phyloP scores from a whole-genome alignment of 1,139 yeast genomes.

The Blastobotrys indianensis region DNA sequence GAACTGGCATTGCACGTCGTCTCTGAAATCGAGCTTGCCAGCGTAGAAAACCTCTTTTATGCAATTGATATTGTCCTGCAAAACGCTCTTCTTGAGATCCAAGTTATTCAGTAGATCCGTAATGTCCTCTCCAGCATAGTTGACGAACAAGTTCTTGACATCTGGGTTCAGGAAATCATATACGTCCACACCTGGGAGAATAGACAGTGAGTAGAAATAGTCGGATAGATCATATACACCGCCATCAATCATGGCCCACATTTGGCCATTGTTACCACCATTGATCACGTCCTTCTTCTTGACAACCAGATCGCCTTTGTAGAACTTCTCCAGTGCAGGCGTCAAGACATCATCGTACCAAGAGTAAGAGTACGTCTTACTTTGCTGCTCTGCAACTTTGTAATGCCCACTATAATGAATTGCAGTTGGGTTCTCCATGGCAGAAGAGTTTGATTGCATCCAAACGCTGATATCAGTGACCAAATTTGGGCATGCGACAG shows the following conservation, averaged over 20 bases:
- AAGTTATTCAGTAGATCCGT: constrained; percentile 21
- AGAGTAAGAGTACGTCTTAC: constrained; percentile 28
- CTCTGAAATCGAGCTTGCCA: constrained; percentile 34
- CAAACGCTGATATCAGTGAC: constrained; percentile 28
- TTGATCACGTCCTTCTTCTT: constrained; percentile 24
- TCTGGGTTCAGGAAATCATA: constrained; percentile 30
- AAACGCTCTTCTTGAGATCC: constrained; percentile 17
- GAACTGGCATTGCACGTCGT: constrained; percentile 31
- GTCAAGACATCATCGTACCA: constrained; percentile 32
- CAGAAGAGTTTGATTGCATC: constrained; percentile 25
- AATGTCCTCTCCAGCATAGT: constrained; percentile 30
- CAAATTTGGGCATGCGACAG: constrained; percentile 32
- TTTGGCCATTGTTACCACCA: constrained; percentile 15
- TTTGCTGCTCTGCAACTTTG: constrained; percentile 19
- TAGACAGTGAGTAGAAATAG: constrained; percentile 30
- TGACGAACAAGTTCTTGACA: constrained; percentile 25
- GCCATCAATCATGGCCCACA: constrained; percentile 30
- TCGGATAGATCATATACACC: constrained; percentile 34
- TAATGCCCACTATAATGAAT: constrained; percentile 31
- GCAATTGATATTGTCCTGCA: constrained; percentile 25
- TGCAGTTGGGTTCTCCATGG: constrained; percentile 28
- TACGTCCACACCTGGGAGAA: constrained; percentile 17
- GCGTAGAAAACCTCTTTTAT: constrained; percentile 31
- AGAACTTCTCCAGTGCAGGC: constrained; percentile 30
- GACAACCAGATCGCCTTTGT: constrained; percentile 35